Percentiles rank a stretch among this genome's conserved stretches.
Evolutionary conservation across 2,329 filamentous ascomycete species (phyloP).

Genomic region (Raffaelea arxii): DNA sequence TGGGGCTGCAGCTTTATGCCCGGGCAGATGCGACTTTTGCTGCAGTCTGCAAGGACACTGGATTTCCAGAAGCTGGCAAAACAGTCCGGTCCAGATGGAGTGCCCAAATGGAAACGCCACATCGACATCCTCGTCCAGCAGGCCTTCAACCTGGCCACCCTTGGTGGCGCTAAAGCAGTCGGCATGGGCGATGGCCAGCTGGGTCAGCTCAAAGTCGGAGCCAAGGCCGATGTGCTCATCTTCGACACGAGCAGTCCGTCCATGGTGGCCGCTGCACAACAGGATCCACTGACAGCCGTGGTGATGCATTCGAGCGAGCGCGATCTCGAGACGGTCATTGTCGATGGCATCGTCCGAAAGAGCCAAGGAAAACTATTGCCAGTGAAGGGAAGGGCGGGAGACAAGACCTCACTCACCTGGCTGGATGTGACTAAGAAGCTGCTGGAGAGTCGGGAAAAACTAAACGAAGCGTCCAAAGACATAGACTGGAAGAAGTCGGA

Average conservation of each 20-base stretch:
- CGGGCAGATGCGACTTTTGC: conserved; percentile 21
- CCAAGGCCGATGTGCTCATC: conserved; percentile 37
- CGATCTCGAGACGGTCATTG: conserved; percentile 31
- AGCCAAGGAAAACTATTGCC: neutral
- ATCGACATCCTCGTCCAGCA: conserved; percentile 26
- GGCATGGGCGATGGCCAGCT: conserved; percentile 27
- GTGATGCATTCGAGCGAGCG: conserved; percentile 29
- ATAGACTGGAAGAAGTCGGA: neutral
- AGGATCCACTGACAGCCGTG: conserved; percentile 31
- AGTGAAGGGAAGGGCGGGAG: neutral
- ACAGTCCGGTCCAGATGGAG: too few relatives aligned
- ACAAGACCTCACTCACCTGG: neutral
- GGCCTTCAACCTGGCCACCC: conserved; percentile 38
- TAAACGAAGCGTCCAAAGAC: neutral
- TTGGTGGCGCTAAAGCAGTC: conserved; percentile 32
- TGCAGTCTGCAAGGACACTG: conserved; percentile 20
- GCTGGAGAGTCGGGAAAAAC: neutral
- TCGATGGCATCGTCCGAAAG: conserved; percentile 30
- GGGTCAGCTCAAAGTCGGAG: conserved; percentile 34
- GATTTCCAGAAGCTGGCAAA: conserved; percentile 20
- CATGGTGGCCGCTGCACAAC: conserved; percentile 29
- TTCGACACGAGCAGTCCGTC: conserved; percentile 25
- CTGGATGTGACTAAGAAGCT: neutral
- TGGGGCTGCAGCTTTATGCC: conserved; percentile 20
- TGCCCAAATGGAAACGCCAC: conserved; percentile 15